A percentile compares a stretch with the other conserved stretches of the same genome.
Evolutionary conservation across 257 asterid species (phyloP).

Genomic region (Parsonsia alboflavescens): DNA sequence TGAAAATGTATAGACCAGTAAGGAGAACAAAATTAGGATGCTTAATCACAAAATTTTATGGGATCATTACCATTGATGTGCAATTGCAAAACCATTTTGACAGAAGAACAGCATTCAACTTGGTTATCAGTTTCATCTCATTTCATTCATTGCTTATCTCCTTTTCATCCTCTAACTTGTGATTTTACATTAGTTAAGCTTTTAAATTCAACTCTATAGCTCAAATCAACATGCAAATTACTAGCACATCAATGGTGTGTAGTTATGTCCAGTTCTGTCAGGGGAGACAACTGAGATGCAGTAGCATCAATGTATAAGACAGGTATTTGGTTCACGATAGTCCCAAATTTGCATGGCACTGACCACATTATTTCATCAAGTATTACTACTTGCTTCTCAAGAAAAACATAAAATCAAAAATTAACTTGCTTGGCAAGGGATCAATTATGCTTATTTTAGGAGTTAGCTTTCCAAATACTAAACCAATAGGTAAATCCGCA

Average conservation of each 20-base stretch:
- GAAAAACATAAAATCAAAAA: background rate
- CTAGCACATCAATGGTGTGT: background rate
- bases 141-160: background rate
- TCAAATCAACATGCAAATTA: background rate
- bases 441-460: background rate
- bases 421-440: background rate
- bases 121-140: background rate
- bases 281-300: background rate
- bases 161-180: background rate
- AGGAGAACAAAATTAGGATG: background rate
- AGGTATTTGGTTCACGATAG: background rate
- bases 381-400: background rate
- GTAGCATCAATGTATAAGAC: background rate
- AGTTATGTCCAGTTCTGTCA: background rate
- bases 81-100: background rate
- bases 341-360: background rate
- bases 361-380: background rate
- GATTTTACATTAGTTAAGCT: background rate
- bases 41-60: background rate
- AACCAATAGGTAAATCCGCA: background rate
- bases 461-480: too few relatives aligned
- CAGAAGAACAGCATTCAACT: background rate
- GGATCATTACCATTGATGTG: background rate
- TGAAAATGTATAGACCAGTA: background rate
- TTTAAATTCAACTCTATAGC: background rate